Evolutionary conservation across 2,329 filamentous ascomycete genomes (phyloP), one percentile per base, ranked within the genome.

Genomic region (Aspergillus pseudonomiae): DNA sequence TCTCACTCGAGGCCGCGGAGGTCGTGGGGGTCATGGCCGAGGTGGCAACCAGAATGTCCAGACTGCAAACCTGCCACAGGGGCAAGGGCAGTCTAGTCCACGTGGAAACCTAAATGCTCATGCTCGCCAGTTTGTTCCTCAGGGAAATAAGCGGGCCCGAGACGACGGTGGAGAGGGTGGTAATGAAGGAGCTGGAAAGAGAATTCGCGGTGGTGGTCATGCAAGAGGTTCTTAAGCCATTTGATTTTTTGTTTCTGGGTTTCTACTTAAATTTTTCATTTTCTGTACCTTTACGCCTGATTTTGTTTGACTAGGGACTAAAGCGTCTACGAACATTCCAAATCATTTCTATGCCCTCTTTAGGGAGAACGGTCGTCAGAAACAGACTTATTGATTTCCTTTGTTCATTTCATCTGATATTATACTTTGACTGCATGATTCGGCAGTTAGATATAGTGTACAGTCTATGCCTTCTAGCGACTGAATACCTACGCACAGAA

Each of bases 61-160:
- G 62, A 77, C 77, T 6, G 75, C 75, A 7, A 77, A 72, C 62
- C 34, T 68, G 2, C 68, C 70, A 50, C 73, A 75, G 39, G 70
- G 65, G 9, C 74, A 74, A 50, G 67, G 66, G 16, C 76, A 74
- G 58, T 57, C 70, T 41, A 71, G 71, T 55, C 68, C 74, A 14
- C 73, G 82, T 26, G 74, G 76, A n/a, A 78, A 63, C 12, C 70
- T 87, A 43, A 86, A 84, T 70, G 80, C 82, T 2, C 76, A 78
- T 12, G 85, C 81, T 26, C 78, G 79, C 16, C 84, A 85, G 56
- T 87, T 88, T 62, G 84, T 87, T 68, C 85, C 85, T 32, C 81
- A 83, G 19, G 83, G 84, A 26, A 85, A 82, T 68, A 87, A 88
- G 75, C 79, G 85, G 41, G 80, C 83, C 24, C 80, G 85, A 59